Base-by-base conservation (phyloP, 345 rosid genomes). In the Ceriops tagal region DNA sequence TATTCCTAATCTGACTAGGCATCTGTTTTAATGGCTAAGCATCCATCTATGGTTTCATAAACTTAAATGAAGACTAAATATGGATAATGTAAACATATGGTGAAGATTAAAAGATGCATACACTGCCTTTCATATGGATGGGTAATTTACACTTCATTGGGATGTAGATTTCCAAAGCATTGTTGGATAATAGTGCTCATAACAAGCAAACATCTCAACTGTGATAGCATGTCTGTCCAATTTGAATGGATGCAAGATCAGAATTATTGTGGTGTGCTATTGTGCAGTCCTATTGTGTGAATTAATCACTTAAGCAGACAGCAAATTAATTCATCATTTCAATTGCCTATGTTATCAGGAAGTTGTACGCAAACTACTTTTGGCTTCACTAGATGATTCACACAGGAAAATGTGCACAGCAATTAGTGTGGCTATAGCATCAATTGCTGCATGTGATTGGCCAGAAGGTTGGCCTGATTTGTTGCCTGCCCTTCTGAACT, bases 391-490 rank as follows among this genome's bases (percentile, higher is more conserved):
- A 84, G 93, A 84, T 75, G 97, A 93, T 77, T 73, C 91, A 71
- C 86, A 88, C 34, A 69, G 89, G 70, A 93, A 88, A 83, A 86
- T 93, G 53, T 89, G 90, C 82, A 91, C 95, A 0, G 97, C 97
- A 58, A 78, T 87, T 31, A 85, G 98, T 69, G 84, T 93, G 92
- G 96, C 92, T 74, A 79, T 89, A 68, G 90, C 95, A 22, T 82
- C 97, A 18, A 74, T 88, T 73, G 97, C 95, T 10, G 82, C 67
- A 22, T 82, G 87, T 81, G 98, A 93, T 74, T 93, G 97, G 98
- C 97, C 96, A 43, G 96, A 93, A 76, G 87, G 82, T 62, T 91
- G 98, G 96, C 90, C 90, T 74, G 90, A 93, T 61, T 79, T 93
- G 60, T 71, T 89, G 73, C 97, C 96, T 16, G 80, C 82, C 77